Evolutionary conservation across 2,329 filamentous ascomycete species (phyloP).

Genomic region (Ambrosiella cleistominuta): DNA sequence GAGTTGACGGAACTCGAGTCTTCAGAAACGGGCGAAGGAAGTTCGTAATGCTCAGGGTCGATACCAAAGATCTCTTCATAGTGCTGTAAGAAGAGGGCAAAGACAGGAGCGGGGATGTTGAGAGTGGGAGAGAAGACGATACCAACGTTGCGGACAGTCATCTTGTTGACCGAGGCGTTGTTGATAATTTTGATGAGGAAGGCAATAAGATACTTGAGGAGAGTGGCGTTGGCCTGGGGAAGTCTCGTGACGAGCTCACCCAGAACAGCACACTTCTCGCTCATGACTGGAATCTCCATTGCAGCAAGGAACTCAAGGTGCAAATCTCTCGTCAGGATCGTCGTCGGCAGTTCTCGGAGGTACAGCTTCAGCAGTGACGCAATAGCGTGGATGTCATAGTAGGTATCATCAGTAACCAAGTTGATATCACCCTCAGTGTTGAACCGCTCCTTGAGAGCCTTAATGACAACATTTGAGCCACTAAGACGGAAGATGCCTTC

Average conservation of each 20-base stretch:
- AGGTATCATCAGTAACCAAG: constrained; percentile 62
- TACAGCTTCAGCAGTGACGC: constrained; percentile 90
- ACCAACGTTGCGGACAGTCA: constrained; percentile 93
- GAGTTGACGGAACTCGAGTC: constrained; percentile 16
- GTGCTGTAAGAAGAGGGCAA: constrained; percentile 84
- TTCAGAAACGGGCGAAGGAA: constrained; percentile 27
- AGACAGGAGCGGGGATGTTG: constrained; percentile 88
- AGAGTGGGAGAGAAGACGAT: constrained; percentile 96
- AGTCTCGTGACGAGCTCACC: constrained; percentile 64
- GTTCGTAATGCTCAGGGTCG: constrained; percentile 45
- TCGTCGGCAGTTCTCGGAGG: constrained; percentile 76
- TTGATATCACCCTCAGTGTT: constrained; percentile 86
- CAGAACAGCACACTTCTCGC: constrained; percentile 60
- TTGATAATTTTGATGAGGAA: constrained; percentile 88
- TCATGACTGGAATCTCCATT: constrained; percentile 57
- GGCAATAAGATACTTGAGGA: constrained; percentile 69
- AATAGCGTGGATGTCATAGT: constrained; percentile 90
- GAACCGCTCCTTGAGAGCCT: constrained; percentile 77
- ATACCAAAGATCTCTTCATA: constrained; percentile 72
- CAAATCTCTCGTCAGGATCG: constrained; percentile 77
- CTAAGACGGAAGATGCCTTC: constrained; percentile 95
- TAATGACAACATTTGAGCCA: constrained; percentile 92
- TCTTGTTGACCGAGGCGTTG: constrained; percentile 82
- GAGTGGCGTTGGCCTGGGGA: constrained; percentile 60
- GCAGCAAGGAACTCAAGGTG: constrained; percentile 77